Evolutionary conservation across 2,329 filamentous ascomycete species (phyloP).

Genomic region (Sarocladium kiliense): DNA sequence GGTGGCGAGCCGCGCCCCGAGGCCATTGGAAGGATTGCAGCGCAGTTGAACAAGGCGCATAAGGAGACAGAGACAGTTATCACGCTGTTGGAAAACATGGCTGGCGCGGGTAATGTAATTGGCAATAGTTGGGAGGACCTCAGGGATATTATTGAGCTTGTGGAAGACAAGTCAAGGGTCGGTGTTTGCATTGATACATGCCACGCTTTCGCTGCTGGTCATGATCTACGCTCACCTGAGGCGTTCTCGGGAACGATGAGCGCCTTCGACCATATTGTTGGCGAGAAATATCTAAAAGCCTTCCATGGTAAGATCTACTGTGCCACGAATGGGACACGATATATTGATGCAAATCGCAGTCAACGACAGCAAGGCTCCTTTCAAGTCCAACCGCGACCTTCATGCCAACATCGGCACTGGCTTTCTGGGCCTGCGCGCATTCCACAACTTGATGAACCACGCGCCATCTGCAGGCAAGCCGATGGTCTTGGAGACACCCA

Average conservation of each 20-base stretch:
- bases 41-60: conserved; percentile 78
- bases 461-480: conserved; percentile 70
- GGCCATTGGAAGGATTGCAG: conserved; percentile 74
- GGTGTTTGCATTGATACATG: conserved; percentile 97
- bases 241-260: conserved; percentile 69
- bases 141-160: conserved; percentile 71
- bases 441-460: conserved; percentile 88
- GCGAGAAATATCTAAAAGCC: conserved; percentile 73
- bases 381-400: conserved; percentile 75
- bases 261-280: conserved; percentile 73
- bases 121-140: conserved; percentile 84
- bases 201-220: conserved; percentile 90
- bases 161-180: conserved; percentile 77
- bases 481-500: conserved; percentile 95
- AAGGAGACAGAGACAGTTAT: conserved; percentile 69
- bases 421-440: conserved; percentile 83
- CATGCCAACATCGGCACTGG: conserved; percentile 97
- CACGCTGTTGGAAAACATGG: conserved; percentile 94
- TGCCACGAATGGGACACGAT: neutral
- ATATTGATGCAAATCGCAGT: conserved; percentile 36
- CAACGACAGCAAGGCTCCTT: conserved; percentile 92
- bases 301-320: conserved; percentile 56
- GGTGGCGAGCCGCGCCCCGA: conserved; percentile 61
- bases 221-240: conserved; percentile 74
- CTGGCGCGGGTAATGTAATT: conserved; percentile 80